phyloP scores from a whole-genome alignment of 495 filamentous ascomycete species.

The Penicillium argentinense region DNA sequence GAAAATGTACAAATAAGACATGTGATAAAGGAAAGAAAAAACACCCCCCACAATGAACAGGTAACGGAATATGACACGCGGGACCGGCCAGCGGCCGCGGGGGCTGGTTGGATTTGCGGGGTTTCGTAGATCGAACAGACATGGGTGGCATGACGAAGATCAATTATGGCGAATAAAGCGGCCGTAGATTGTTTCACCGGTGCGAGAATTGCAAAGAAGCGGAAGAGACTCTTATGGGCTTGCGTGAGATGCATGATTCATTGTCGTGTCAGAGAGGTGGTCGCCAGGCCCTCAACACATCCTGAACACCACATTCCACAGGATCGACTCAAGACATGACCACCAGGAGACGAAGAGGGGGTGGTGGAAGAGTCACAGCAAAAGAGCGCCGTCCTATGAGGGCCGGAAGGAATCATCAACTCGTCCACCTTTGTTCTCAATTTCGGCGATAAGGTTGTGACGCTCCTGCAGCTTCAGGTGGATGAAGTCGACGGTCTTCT shows the following conservation, averaged over 20 bases:
- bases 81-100: not conserved
- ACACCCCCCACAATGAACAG: not conserved
- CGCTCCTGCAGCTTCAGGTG: slow-evolving; percentile 62
- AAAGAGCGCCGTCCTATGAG: slow-evolving; percentile 18
- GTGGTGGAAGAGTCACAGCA: not conserved
- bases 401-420: slow-evolving; percentile 48
- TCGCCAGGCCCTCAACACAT: slow-evolving; percentile 18
- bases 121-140: not conserved
- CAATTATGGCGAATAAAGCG: not conserved
- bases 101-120: not conserved
- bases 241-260: slow-evolving; percentile 13
- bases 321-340: too few species aligned
- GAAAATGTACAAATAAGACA: slow-evolving; percentile 2
- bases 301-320: not conserved
- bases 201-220: not conserved
- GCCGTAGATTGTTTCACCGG: not conserved
- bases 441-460: slow-evolving; percentile 58
- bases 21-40: not conserved
- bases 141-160: not conserved
- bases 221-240: slow-evolving; percentile 20
- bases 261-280: slow-evolving; percentile 13
- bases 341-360: not conserved
- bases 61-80: not conserved
- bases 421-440: slow-evolving; percentile 59
- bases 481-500: slow-evolving; percentile 73